phyloP scores from a whole-genome alignment of 2,329 filamentous ascomycete species.

The Fusarium pseudograminearum region DNA sequence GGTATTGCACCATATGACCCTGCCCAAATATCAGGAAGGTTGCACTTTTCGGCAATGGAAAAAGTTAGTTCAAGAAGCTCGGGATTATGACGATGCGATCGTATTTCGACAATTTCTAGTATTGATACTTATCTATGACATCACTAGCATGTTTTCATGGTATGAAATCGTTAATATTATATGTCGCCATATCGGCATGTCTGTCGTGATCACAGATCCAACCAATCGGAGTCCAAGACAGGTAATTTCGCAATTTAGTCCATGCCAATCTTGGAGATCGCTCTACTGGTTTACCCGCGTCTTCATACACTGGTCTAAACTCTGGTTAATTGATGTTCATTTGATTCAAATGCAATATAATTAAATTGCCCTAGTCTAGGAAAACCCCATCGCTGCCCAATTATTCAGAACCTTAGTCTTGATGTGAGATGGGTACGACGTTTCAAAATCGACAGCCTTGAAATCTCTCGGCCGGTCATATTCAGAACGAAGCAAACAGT shows the following conservation, averaged over 20 bases:
- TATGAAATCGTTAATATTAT: not conserved
- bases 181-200: conserved; percentile 31
- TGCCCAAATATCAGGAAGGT: not conserved
- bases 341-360: not conserved
- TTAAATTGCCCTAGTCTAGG: accelerated
- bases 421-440: too few species aligned
- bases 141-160: not conserved
- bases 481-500: too few species aligned
- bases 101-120: not conserved
- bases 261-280: not conserved
- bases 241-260: not conserved
- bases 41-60: not conserved
- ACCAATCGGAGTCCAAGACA: conserved; percentile 9
- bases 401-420: too few species aligned
- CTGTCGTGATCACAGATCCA: conserved; percentile 13
- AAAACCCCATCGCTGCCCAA: too few species aligned
- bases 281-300: too few species aligned
- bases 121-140: conserved; percentile 1
- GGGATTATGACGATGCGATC: not conserved
- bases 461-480: too few species aligned
- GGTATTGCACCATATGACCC: conserved; percentile 33
- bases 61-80: not conserved
- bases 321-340: accelerated
- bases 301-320: accelerated
- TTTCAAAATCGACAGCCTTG: too few species aligned